Evolutionary conservation across 2,329 filamentous ascomycete species (phyloP).

Genomic region (Paramyrothecium roridum): DNA sequence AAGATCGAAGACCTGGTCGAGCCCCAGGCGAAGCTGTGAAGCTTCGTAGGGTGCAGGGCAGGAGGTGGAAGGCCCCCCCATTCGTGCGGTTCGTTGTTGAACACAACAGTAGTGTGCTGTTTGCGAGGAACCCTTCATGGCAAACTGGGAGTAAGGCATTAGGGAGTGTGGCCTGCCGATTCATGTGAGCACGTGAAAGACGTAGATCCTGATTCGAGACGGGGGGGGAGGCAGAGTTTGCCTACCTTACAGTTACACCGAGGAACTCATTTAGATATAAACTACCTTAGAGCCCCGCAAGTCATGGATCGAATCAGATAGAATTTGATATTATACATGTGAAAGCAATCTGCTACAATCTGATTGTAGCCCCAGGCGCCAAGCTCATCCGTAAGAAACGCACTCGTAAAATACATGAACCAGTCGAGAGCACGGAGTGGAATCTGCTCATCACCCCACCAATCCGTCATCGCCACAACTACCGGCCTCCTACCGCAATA

Average conservation of each 20-base stretch:
- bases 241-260: no score
- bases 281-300: not conserved
- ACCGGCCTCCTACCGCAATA: not conserved
- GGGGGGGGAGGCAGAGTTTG: no score
- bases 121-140: no score
- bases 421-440: no score
- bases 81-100: no score
- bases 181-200: no score
- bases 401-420: not conserved
- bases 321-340: not conserved
- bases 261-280: no score
- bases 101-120: no score
- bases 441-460: not conserved
- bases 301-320: not conserved
- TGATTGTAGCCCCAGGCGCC: not conserved
- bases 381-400: not conserved
- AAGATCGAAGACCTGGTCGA: conserved; percentile 28
- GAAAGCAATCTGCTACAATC: not conserved
- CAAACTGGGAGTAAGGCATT: no score
- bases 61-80: not conserved
- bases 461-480: not conserved
- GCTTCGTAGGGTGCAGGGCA: not conserved
- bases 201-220: no score
- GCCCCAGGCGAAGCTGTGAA: conserved; percentile 26
- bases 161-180: no score